A percentile compares a stretch with the other conserved stretches of the same genome.
phyloP scores from a whole-genome alignment of 1,284 basidiomycete genomes.

The Ceratobasidium sp. region DNA sequence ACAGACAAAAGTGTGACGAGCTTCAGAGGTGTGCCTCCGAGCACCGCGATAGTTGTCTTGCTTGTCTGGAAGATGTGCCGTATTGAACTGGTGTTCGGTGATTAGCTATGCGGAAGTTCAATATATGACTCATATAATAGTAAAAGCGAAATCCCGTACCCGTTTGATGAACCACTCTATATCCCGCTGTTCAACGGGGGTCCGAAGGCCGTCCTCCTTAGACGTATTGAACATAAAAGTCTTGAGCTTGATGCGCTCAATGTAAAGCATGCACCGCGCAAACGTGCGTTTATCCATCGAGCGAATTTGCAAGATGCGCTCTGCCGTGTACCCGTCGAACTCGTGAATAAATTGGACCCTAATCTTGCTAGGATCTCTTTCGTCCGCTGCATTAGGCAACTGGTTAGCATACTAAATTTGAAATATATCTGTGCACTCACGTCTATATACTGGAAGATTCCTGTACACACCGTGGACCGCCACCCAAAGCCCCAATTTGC shows the following conservation, averaged over 20 bases:
- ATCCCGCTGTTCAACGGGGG: not conserved
- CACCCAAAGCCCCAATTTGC: conserved; percentile 11
- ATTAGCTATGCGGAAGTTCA: not conserved
- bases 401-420: not conserved
- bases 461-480: conserved; percentile 9
- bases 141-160: not conserved
- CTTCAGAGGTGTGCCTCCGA: conserved; percentile 28
- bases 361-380: not conserved
- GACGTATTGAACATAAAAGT: conserved; percentile 11
- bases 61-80: not conserved
- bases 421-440: conserved; percentile 1
- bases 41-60: conserved; percentile 15
- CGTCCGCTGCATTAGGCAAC: not conserved
- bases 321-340: not conserved
- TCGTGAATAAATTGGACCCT: conserved; percentile 7
- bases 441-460: not conserved
- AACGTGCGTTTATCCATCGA: conserved; percentile 19
- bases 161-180: conserved; percentile 23
- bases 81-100: conserved; percentile 2
- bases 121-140: not conserved
- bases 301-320: not conserved
- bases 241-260: conserved; percentile 25
- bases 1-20: conserved; percentile 17
- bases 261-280: conserved; percentile 14
- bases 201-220: not conserved